These are phyloP conservation scores for Fonsecaea erecta DNA, from an alignment of 2,329 filamentous ascomycete genomes.

Conservation along the genomic window DNA sequence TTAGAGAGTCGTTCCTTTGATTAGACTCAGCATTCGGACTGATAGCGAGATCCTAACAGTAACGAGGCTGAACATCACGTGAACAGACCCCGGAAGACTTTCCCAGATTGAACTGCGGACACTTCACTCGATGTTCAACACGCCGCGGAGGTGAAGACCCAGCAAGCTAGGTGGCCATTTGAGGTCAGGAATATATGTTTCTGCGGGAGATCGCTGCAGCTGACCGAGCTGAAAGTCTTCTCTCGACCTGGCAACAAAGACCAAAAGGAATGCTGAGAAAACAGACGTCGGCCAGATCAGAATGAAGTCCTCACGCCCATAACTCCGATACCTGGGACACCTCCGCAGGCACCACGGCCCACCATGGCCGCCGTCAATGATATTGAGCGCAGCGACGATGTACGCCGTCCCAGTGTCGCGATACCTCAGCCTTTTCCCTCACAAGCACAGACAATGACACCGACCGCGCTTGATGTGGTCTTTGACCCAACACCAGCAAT, in stretches of 20 bases:
- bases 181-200: slow-evolving; percentile 2
- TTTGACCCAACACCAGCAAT: slow-evolving; percentile 51
- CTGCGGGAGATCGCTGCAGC: background rate
- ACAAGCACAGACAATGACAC: slow-evolving; percentile 10
- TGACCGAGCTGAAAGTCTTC: background rate
- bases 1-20: background rate
- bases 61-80: slow-evolving; percentile 14
- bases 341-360: background rate
- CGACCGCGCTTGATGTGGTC: slow-evolving; percentile 14
- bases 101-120: slow-evolving; percentile 2
- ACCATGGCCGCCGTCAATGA: slow-evolving; percentile 1
- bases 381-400: slow-evolving; percentile 8
- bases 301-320: slow-evolving; percentile 8
- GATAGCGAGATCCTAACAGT: background rate
- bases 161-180: slow-evolving; percentile 14
- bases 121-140: background rate
- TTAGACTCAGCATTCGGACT: background rate
- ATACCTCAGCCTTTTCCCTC: slow-evolving; percentile 8
- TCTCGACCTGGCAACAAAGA: background rate
- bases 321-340: background rate
- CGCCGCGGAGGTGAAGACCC: background rate
- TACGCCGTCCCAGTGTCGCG: slow-evolving; percentile 13
- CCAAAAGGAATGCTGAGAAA: background rate
- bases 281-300: background rate
- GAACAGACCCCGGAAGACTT: background rate